Percentiles rank a stretch among this genome's conserved stretches.
Evolutionary conservation across 2,329 filamentous ascomycete species (phyloP).

Genomic region (Alternaria panax): DNA sequence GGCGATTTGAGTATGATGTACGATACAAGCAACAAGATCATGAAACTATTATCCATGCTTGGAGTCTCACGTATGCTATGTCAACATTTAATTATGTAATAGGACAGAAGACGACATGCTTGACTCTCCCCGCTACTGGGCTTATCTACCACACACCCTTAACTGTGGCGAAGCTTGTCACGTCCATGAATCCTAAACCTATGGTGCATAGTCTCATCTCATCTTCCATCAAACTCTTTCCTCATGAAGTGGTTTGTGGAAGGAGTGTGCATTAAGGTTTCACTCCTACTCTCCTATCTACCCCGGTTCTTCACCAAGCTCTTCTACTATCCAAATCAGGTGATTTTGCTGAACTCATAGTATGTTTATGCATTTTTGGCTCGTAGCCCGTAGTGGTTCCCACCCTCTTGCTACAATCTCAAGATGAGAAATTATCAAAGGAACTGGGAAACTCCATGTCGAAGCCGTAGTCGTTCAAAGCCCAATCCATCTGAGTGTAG

Average conservation of each 20-base stretch:
- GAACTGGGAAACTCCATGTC: background rate
- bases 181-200: background rate
- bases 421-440: background rate
- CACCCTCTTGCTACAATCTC: background rate
- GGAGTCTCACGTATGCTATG: background rate
- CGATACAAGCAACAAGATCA: background rate
- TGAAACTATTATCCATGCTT: background rate
- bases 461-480: slow-evolving; percentile 6
- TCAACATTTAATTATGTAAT: background rate
- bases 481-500: slow-evolving; percentile 9
- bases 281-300: background rate
- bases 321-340: too few species aligned
- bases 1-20: background rate
- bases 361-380: too few species aligned
- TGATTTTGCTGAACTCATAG: too few species aligned
- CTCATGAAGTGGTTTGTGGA: background rate
- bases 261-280: background rate
- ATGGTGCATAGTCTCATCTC: background rate
- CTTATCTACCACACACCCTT: background rate
- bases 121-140: background rate
- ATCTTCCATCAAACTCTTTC: background rate
- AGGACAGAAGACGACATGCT: background rate
- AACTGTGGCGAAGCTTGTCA: background rate
- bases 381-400: background rate
- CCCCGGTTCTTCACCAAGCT: too few species aligned